Evolutionary conservation across 2,329 filamentous ascomycete genomes (phyloP), one percentile per base, ranked within the genome.

Genomic region (Aspergillus unguis): DNA sequence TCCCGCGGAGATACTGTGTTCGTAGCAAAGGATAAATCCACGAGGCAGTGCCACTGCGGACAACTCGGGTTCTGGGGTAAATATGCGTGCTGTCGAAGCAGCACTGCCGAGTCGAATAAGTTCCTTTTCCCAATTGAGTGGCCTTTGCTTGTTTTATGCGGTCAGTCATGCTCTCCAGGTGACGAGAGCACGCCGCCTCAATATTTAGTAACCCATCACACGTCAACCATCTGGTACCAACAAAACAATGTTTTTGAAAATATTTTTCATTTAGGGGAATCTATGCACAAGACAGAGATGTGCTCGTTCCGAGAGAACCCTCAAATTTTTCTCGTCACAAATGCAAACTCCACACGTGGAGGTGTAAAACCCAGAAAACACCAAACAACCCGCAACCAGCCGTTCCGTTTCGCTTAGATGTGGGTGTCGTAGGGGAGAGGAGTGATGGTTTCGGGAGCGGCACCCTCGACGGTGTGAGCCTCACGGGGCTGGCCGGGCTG

Each of bases 391-490:
- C 68, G 63, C 65, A 64, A 64, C 65, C 61, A 62, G 17, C 65
- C 63, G 57, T 64, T 61, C 62, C 64, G 58, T 62, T 65, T 63
- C 66, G 63, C 72, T 85, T 94, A 99, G 78, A 99, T 97, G 74
- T 90, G 92, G 70, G 94, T 99, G 85, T 97, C 94, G 86, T 97
- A 99, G 71, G 94, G 80, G 68, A 97, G 84, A 67, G 92, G 91
- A 60, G 86, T 85, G 71, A 97, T 85, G 68, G 88, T 96, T 86
- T 96, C 90, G 62, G 92, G 90, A 75, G 85, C 82, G 81, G 90
- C 89, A 74, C 90, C 87, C 79, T 84, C 87, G 74, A 97, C 84
- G 62, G 86, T 91, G 75, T 85, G 83, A 63, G 88, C 86, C 64
- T 87, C 86, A 66, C 94, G 85, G 76, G 94, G 94, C 74, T 82